Evolutionary conservation across 345 rosid species (phyloP).

Genomic region (Dipteronia sinensis): DNA sequence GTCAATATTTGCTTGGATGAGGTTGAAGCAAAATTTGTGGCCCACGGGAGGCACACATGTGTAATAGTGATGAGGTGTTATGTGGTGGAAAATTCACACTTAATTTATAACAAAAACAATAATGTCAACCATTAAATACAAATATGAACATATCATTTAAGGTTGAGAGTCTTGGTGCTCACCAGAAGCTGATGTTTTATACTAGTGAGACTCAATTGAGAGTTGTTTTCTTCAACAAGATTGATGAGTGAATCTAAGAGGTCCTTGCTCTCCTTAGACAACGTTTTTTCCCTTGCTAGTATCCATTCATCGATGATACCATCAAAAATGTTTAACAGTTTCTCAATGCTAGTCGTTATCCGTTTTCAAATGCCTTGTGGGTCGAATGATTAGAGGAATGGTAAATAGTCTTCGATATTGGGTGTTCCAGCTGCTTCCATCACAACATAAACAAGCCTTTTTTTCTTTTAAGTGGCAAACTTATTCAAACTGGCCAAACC

Average conservation of each 20-base stretch:
- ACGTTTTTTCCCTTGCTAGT: not conserved
- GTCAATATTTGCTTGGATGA: too few relatives aligned
- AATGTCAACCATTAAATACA: too few relatives aligned
- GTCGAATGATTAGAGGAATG: too few relatives aligned
- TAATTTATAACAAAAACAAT: too few relatives aligned
- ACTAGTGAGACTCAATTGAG: conserved; percentile 16
- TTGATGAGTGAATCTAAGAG: conserved; percentile 41
- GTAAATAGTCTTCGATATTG: conserved; percentile 24
- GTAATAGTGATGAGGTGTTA: too few relatives aligned
- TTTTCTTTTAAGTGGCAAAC: too few relatives aligned
- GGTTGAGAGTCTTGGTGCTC: conserved; percentile 6
- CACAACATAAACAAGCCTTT: not conserved
- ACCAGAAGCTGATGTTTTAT: conserved; percentile 39
- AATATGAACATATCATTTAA: not conserved
- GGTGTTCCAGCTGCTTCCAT: conserved; percentile 18
- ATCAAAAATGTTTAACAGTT: not conserved
- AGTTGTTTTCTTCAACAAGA: conserved; percentile 20
- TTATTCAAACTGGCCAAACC: too few relatives aligned
- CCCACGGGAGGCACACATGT: too few relatives aligned
- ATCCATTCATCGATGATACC: conserved; percentile 12
- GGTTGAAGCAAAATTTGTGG: too few relatives aligned
- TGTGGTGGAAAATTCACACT: too few relatives aligned
- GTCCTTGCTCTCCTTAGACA: conserved; percentile 20
- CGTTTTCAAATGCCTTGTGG: conserved; percentile 11
- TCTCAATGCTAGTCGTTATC: not conserved